Base-by-base conservation (phyloP, 257 asterid genomes). In the Penstemon newberryi region DNA sequence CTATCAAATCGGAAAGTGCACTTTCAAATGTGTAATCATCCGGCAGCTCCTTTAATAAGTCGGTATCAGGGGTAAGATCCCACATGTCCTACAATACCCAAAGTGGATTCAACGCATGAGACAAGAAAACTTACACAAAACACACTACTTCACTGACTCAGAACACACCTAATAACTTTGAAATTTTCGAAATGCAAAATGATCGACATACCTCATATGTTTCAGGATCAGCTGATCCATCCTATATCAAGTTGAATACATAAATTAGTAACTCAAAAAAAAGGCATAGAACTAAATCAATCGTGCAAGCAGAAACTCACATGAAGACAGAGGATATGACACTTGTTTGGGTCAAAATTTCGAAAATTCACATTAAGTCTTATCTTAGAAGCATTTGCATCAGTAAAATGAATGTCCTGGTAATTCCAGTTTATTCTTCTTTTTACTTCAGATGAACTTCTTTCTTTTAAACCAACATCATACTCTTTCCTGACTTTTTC, bases 1-100 rank as follows among this genome's bases (percentile, higher is more conserved):
- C 96, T 6, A 90, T 90, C 75, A 87, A 79, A 74, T 90, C 97
- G 0, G 91, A 91, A 38, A 90, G 90, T 25, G 97, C 95, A 52
- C 95, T 84, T 80, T 81, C 90, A 37, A 81, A 81, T 0, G 89
- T 78, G 62, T 86, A 86, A 7, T 86, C 96, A 52, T 76, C 82
- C 0, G 94, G 94, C 44, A 90, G 83, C 80, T 90, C 96, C 76
- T 59, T 84, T 36, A 87, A 70, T 50, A 90, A 70, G 15, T 90
- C 94, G 0, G 92, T 84, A 67, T 80, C 87, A 0, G 96, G 96
- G 3, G 96, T 87, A 10, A 90, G 84, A 71, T 90, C 93, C 97
- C 97, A 90, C 97, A 87, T 90, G 69, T 82, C 89, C 96, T 90
- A 70, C 65, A 65, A 50, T 25, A 72, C 39, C 47, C 73, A 69